Base-by-base conservation (phyloP, 352 stramenopile genomes). In the Pythium rhizo-oryzae region DNA sequence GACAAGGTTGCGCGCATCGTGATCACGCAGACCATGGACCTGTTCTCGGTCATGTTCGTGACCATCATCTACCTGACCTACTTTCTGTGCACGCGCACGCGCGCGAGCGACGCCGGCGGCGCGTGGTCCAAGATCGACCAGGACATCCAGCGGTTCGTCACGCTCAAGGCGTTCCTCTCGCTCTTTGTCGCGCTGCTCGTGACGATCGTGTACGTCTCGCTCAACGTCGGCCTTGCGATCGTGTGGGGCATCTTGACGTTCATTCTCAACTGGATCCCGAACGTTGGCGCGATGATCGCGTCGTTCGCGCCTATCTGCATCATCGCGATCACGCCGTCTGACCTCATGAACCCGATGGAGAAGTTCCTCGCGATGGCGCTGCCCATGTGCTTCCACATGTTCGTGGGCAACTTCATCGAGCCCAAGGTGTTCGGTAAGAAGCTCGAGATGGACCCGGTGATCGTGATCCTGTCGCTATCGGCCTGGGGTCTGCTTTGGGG, bases 171-270 rank as follows among this genome's bases (percentile, higher is more conserved):
- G 69, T 96, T 94, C 63, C 74, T 96, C 23, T 94, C 86, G 47
- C 82, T 96, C 37, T 94, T 96, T 47, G 88, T 96, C 21, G 86
- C 88, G 33, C 76, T 96, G 60, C 76, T 96, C 54, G 88, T 96
- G 58, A 96, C 88, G 43, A 91, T 94, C 60, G 88, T 94, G 25
- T 96, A 96, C 68, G 88, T 96, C n/a, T 92, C 81, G 71, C 80
- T 96, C 12, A 96, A 96, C 66, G 88, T 96, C 53, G 88, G 88
- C 0, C 75, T 96, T 24, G 86, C 88, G 12, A 92, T 94, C 65
- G 85, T 96, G 28, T 96, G 88, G 88, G 88, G 88, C 55, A 94
- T 96, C 67, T 75, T 96, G 55, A 96, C 88, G 59, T 96, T 96
- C 62, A 91, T 96, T 21, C 68, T 96, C 35, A 96, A 96, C 55